Conservation (phyloP, 164 flowering plant genomes). For the Taxillus chinensis region DNA sequence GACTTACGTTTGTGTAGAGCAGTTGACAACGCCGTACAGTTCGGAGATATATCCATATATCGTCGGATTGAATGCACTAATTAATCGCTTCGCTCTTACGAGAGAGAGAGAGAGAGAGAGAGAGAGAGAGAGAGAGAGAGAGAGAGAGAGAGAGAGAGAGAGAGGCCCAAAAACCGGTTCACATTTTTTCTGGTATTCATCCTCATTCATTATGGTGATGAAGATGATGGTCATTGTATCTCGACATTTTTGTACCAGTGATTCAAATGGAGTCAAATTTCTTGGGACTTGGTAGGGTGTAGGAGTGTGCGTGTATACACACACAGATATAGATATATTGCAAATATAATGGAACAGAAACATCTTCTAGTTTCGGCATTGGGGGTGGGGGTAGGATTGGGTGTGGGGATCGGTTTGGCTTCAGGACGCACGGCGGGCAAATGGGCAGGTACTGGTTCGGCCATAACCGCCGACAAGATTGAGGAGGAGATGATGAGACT, state of each 20-base stretch:
- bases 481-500: conserved; percentile 64
- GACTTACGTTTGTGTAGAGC: background rate
- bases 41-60: conserved; percentile 3
- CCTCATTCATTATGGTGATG: too few relatives aligned
- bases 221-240: too few relatives aligned
- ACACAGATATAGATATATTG: too few relatives aligned
- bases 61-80: conserved; percentile 1
- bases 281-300: too few relatives aligned
- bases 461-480: conserved; percentile 35
- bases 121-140: background rate
- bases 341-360: conserved; percentile 54
- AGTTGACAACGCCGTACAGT: conserved; percentile 5
- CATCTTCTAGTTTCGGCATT: conserved; percentile 68
- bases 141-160: background rate
- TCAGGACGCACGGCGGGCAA: conserved; percentile 53
- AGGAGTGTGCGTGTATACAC: too few relatives aligned
- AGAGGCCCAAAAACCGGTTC: too few relatives aligned
- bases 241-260: background rate
- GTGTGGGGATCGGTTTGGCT: conserved; percentile 79
- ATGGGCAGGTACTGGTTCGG: conserved; percentile 36
- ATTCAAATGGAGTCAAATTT: background rate
- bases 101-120: background rate
- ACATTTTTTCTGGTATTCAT: too few relatives aligned
- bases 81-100: too few relatives aligned
- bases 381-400: conserved; percentile 81